Base-by-base conservation (phyloP, 169 alveolate genomes). In the Plasmodium vivax region DNA sequence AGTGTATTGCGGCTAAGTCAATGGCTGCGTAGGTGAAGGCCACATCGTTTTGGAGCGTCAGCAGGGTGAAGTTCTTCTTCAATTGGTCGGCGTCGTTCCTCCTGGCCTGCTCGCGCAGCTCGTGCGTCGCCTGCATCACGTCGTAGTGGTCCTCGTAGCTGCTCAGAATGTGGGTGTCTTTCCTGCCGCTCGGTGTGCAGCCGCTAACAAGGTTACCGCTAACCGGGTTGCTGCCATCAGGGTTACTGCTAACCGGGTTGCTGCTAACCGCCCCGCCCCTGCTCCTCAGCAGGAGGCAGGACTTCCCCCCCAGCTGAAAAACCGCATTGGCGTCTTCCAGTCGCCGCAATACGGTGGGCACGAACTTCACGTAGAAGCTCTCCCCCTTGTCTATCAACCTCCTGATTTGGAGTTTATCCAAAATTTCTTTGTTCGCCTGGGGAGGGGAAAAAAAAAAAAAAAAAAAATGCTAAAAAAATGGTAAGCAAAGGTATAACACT, bases 21-120 rank as follows among this genome's bases (percentile, higher is more conserved):
- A 95, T 92, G 19, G 97, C 96, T 43, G 96, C 96, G 82, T 96
- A 96, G 5, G 98, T 96, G 77, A 88, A 92, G 38, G 95, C 84
- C 10, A 96, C 95, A 68, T 95, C 96, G 62, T 82, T 93, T 34
- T 96, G 92, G 27, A 92, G 56, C 54, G 95, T 92, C 56, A 92
- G 7, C 71, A 92, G 36, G 7, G 58, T 36, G 79, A 71, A 92
- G 54, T 82, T 45, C 6, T 92, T 34, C 77, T 92, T 92, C 32
- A 92, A 82, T 71, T 34, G 3, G 12, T 51, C 43, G 2, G 82
- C 83, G 77, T 72, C 95, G 12, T 77, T 77, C 3, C 41, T 92
- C 27, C 16, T 92, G 16, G 51, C 27, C 16, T 51, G 12, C 2
- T 82, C 82, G 58, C 32, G 27, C 0, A 56, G 73, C 36, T 82